Base-by-base conservation (phyloP, 306 rosid species). In the Lagenaria siceraria region DNA sequence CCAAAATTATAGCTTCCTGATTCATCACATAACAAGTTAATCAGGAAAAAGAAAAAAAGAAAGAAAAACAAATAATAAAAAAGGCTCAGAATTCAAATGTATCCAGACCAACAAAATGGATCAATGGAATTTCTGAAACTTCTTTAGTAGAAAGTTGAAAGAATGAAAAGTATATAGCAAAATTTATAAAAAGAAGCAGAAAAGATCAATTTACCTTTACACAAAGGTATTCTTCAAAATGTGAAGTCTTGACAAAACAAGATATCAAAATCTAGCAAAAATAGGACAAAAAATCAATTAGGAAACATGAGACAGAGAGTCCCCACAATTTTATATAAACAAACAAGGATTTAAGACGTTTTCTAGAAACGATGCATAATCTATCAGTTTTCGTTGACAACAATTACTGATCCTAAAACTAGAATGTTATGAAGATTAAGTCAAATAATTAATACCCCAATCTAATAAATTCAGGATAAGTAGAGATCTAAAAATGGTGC, bases 221-320 rank as follows among this genome's bases (percentile, higher is more conserved):
- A 70, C 97, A 84, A 22, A 91, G 87, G 85, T 94, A 94, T 84
- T 91, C 98, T 87, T 91, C 97, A 74, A 77, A 79, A 87, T 89
- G 98, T 14, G 98, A 91, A 75, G 98, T 91, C 90, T 91, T 92
- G 80, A 95, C 97, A 61, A 95, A 94, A 83, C 98, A 94, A 43
- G 98, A 91, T 80, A 94, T 77, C 85, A 94, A 83, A 72, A 94
- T 89, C 98, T 95, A 91, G 53, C 79, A 80, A 51, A 80, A 60
- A 59, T 54, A 82, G 24, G 66, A 73, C 25, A 80, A 79, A 69
- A 14, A 69, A 14, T 21, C n/a, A 55, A 1, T 82, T 74, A 43
- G 76, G 7, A n/a, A 52, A 43, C 24, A 72, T 43, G 49, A 31
- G n/a, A 58, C 21, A 58, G 51, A 58, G 51, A 59, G 25, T 9